A percentile compares a stretch with the other conserved stretches of the same genome.
Evolutionary conservation across 805 yeast species (phyloP).

Genomic region (Maudiozyma serrabonitensis): DNA sequence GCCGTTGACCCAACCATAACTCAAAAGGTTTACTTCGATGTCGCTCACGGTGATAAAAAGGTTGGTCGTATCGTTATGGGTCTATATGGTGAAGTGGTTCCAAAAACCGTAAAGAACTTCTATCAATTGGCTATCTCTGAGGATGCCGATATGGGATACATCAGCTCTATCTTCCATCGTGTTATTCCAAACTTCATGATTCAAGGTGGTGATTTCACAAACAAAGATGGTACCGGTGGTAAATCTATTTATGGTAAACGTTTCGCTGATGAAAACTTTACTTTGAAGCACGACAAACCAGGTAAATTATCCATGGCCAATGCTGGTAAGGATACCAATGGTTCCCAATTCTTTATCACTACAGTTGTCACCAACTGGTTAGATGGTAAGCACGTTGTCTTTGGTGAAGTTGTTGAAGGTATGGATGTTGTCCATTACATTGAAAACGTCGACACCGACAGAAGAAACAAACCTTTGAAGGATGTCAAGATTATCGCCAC

Average conservation of each 20-base stretch:
- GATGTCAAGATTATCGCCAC: conserved; percentile 55
- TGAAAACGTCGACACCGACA: conserved; percentile 60
- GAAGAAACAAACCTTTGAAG: conserved; percentile 63
- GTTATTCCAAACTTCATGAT: conserved; percentile 65
- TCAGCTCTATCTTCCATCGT: conserved; percentile 59
- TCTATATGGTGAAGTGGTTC: conserved; percentile 75
- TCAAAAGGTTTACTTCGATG: conserved; percentile 75
- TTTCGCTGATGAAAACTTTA: conserved; percentile 62
- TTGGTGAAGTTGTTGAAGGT: conserved; percentile 89
- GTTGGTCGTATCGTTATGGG: conserved; percentile 84
- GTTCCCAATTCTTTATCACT: conserved; percentile 84
- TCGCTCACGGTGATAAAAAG: conserved; percentile 64
- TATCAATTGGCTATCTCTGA: conserved; percentile 69
- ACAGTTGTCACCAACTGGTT: conserved; percentile 88
- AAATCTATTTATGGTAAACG: conserved; percentile 61
- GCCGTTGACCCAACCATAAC: conserved; percentile 40
- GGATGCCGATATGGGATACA: conserved; percentile 56
- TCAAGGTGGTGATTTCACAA: conserved; percentile 74
- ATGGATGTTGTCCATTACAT: conserved; percentile 69
- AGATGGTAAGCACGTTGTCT: conserved; percentile 90
- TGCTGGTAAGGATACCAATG: conserved; percentile 73
- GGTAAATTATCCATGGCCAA: conserved; percentile 73
- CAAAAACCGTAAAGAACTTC: conserved; percentile 84
- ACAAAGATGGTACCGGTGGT: conserved; percentile 64
- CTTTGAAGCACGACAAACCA: conserved; percentile 56